Evolutionary conservation across 345 rosid species (phyloP).

Genomic region (Geranium rotundifolium): DNA sequence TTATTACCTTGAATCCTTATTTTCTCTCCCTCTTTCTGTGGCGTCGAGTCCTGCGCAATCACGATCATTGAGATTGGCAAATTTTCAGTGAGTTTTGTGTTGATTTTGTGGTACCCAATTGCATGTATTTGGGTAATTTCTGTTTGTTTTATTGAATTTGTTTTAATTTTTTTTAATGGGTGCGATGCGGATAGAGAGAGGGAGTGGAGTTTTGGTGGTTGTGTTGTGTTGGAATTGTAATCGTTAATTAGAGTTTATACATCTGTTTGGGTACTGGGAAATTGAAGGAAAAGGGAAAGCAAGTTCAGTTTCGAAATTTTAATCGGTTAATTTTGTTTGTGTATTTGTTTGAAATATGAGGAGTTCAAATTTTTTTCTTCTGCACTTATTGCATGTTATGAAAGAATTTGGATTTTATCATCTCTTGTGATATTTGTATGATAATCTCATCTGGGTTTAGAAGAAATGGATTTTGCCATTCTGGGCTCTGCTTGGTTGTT

Average conservation of each 20-base stretch:
- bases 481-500: constrained; percentile 7
- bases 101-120: neutral
- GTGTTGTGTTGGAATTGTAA: neutral
- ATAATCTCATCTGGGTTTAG: constrained; percentile 1
- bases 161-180: neutral
- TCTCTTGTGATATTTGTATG: neutral
- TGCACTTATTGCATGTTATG: neutral
- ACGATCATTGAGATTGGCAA: neutral
- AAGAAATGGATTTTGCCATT: neutral
- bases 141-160: neutral
- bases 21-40: constrained; percentile 1
- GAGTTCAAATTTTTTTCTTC: neutral
- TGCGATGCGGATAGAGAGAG: neutral
- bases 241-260: no score
- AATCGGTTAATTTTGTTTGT: neutral
- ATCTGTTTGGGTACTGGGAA: constrained; percentile 8
- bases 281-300: neutral
- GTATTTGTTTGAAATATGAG: neutral
- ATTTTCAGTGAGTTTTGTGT: neutral
- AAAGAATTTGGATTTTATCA: neutral
- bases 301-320: neutral
- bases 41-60: neutral
- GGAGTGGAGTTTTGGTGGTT: neutral
- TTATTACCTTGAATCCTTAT: constrained; percentile 21
- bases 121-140: neutral